Base-by-base conservation (phyloP, 306 rosid species). In the Medicago arabica region DNA sequence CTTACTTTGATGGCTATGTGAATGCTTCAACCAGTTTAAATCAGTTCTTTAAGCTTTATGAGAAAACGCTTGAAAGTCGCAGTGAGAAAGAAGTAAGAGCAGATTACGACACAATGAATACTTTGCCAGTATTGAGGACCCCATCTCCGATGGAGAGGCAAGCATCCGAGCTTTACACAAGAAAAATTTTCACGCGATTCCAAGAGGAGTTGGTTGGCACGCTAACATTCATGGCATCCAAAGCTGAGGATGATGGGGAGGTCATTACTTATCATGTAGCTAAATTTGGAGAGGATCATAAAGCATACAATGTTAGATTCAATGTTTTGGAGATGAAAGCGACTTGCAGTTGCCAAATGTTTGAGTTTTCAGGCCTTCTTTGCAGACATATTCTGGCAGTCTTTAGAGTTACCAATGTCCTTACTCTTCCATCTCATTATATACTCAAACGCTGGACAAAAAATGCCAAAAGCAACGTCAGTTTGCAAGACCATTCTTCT, bases 81-180 rank as follows among this genome's bases (percentile, higher is more conserved):
- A 90, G 90, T 66, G 99, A 96, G 90, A 96, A 92, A 82, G 99
- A 96, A 84, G 99, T 92, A 68, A 96, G 87, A 83, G 99, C 99
- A 19, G 98, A 96, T 82, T 96, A 89, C 78, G 98, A 96, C 72
- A 89, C 98, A 34, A 96, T 96, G 96, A 96, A 89, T 77, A 83
- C 91, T 69, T 77, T 82, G 58, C 92, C 99, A 11, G 38, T 77
- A 67, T 77, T 96, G 80, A 96, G 85, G 88, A 96, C 99, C 71
- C 99, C 99, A 36, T 96, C 99, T 75, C 99, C 99, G 63, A 96
- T 88, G 99, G 99, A 96, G 81, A 96, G 89, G 88, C 99, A 96
- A 82, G 97, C 88, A 60, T 96, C 99, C 31, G 96, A 87, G 80
- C 92, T 90, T 72, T 96, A 96, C 86, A 89, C 99, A 1, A 86